These are phyloP conservation scores for Penicillium hesseltinei DNA, from an alignment of 2,329 filamentous ascomycete species.

Conservation along the genomic window DNA sequence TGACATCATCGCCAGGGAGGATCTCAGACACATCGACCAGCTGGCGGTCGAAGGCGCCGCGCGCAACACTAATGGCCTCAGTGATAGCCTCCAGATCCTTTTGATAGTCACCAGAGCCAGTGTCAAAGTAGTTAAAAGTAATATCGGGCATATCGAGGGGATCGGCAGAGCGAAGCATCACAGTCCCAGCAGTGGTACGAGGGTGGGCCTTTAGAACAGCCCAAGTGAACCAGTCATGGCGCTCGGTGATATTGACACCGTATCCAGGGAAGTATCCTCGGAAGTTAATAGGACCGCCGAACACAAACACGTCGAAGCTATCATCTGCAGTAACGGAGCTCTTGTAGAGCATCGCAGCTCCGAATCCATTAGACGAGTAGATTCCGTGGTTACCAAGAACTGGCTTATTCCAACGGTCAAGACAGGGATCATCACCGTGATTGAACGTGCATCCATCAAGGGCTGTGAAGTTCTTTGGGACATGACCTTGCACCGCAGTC, in stretches of 20 bases:
- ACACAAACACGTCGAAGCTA: slow-evolving; percentile 55
- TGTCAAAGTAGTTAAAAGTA: slow-evolving; percentile 58
- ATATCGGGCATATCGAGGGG: slow-evolving; percentile 65
- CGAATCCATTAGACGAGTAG: slow-evolving; percentile 54
- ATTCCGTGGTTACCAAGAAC: slow-evolving; percentile 39
- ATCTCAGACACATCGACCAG: slow-evolving; percentile 45
- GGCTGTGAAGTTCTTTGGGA: slow-evolving; percentile 44
- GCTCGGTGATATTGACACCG: slow-evolving; percentile 43
- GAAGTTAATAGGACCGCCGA: slow-evolving; percentile 56
- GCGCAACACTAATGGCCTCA: slow-evolving; percentile 42
- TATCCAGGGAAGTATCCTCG: slow-evolving; percentile 51
- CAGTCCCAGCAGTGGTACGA: slow-evolving; percentile 61
- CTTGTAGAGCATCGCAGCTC: slow-evolving; percentile 47
- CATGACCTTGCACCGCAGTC: slow-evolving; percentile 22
- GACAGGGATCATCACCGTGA: slow-evolving; percentile 40
- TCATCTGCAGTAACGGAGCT: slow-evolving; percentile 40
- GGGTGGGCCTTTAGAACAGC: slow-evolving; percentile 60
- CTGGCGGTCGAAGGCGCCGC: slow-evolving; percentile 45
- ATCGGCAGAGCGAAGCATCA: slow-evolving; percentile 60
- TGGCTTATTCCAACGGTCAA: slow-evolving; percentile 45
- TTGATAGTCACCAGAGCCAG: slow-evolving; percentile 30
- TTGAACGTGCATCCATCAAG: slow-evolving; percentile 36
- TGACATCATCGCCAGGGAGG: slow-evolving; percentile 45
- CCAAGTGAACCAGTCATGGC: slow-evolving; percentile 47
- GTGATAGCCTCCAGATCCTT: slow-evolving; percentile 15